phyloP scores from a whole-genome alignment of 108 stramenopile genomes.

The Mayamaea pseudoterrestris region DNA sequence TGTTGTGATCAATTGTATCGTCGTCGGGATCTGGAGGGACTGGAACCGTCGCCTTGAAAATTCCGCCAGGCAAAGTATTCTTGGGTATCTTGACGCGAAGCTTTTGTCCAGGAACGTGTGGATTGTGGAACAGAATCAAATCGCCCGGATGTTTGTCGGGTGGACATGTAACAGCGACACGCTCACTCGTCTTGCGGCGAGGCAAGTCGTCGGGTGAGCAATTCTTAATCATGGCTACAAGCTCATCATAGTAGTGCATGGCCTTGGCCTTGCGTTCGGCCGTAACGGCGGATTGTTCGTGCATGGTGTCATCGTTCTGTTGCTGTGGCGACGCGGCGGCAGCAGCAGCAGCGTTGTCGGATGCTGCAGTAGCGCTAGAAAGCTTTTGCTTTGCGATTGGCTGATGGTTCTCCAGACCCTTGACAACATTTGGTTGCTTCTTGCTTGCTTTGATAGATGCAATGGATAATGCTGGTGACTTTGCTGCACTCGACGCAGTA shows the following conservation, averaged over 20 bases:
- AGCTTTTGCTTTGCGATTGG: background rate
- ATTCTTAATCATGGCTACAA: constrained; percentile 42
- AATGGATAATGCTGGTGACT: background rate
- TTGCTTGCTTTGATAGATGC: too few relatives aligned
- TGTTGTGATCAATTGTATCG: constrained; percentile 36
- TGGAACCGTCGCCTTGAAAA: constrained; percentile 64
- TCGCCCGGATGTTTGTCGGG: constrained; percentile 56
- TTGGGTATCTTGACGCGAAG: constrained; percentile 67
- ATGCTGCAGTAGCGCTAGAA: background rate
- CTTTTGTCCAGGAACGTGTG: constrained; percentile 60
- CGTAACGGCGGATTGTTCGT: too few relatives aligned
- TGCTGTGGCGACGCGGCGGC: constrained; percentile 1
- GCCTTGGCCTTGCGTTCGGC: constrained; percentile 11
- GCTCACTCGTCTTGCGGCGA: constrained; percentile 33
- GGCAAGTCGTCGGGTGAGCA: constrained; percentile 55
- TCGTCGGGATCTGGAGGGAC: constrained; percentile 26
- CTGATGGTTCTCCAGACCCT: background rate
- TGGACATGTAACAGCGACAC: constrained; percentile 50
- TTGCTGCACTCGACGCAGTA: constrained; percentile 3
- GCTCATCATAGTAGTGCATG: constrained; percentile 19
- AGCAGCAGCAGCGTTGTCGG: background rate
- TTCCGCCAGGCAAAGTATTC: constrained; percentile 39
- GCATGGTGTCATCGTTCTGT: background rate
- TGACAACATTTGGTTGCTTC: too few relatives aligned
- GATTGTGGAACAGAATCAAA: constrained; percentile 58